phyloP scores from a whole-genome alignment of 768 basidiomycete genomes.

The Auricularia auricula-judae region DNA sequence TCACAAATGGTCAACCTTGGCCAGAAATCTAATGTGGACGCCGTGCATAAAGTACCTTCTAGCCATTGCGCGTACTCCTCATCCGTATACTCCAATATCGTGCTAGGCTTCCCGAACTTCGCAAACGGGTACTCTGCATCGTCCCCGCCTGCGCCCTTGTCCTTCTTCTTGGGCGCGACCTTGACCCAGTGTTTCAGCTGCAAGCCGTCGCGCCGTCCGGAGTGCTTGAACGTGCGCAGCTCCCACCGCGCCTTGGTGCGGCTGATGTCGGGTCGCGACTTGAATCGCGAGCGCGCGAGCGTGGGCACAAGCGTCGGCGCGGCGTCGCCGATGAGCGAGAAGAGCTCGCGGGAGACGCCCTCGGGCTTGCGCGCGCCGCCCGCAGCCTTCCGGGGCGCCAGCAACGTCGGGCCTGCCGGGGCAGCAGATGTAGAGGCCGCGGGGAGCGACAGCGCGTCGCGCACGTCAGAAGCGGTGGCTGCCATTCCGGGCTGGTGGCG shows the following conservation, averaged over 20 bases:
- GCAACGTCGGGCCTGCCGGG: conserved; percentile 20
- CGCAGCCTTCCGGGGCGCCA: conserved; percentile 33
- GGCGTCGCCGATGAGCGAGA: conserved; percentile 88
- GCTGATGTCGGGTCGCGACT: conserved; percentile 74
- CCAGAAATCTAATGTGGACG: too few species aligned
- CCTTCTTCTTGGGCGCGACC: conserved; percentile 31
- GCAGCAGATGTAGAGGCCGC: conserved; percentile 11
- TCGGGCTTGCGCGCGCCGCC: conserved; percentile 56
- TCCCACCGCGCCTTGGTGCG: conserved; percentile 40
- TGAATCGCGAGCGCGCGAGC: conserved; percentile 70
- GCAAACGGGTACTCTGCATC: conserved; percentile 65
- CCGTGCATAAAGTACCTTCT: conserved; percentile 38
- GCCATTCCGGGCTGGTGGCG: conserved; percentile 3
- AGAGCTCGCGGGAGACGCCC: conserved; percentile 88
- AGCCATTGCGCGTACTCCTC: conserved; percentile 81
- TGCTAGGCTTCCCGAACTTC: conserved; percentile 65
- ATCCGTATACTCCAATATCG: conserved; percentile 61
- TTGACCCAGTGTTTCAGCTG: conserved; percentile 79
- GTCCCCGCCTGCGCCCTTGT: not conserved
- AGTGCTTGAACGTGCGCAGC: conserved; percentile 61
- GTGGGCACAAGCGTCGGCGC: conserved; percentile 77
- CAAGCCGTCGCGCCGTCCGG: conserved; percentile 55
- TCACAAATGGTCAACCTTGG: too few species aligned
- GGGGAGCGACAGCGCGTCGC: conserved; percentile 68
- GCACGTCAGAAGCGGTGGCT: conserved; percentile 57